phyloP scores from a whole-genome alignment of 768 basidiomycete genomes.

The Sutorius australiensis region DNA sequence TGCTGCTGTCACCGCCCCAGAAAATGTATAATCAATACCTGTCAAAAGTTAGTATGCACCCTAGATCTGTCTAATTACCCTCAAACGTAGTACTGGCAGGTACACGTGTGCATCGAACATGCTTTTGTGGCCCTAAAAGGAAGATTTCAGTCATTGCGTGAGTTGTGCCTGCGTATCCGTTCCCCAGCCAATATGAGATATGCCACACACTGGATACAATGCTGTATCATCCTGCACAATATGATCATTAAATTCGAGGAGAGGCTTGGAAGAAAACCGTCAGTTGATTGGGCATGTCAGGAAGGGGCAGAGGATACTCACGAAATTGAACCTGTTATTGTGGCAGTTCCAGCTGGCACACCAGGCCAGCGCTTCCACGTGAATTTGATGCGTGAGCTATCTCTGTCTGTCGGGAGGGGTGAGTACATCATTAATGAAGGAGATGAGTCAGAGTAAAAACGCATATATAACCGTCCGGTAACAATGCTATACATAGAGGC shows the following conservation, averaged over 20 bases:
- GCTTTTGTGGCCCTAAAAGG: slow-evolving; percentile 6
- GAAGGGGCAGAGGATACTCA: not conserved
- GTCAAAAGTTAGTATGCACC: slow-evolving; percentile 4
- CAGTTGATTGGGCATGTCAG: not conserved
- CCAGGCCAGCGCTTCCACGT: not conserved
- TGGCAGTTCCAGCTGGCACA: not conserved
- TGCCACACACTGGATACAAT: slow-evolving; percentile 2
- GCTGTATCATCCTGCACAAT: slow-evolving; percentile 11
- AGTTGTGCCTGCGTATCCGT: not conserved
- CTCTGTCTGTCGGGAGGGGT: not conserved
- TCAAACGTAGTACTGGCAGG: not conserved
- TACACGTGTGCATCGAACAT: slow-evolving; percentile 2
- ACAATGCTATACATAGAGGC: too few species aligned
- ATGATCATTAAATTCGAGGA: slow-evolving; percentile 11
- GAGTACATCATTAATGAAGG: too few species aligned
- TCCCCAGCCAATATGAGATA: not conserved
- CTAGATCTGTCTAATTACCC: too few species aligned
- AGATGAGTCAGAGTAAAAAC: too few species aligned
- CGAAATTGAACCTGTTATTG: not conserved
- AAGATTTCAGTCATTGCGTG: slow-evolving; percentile 3
- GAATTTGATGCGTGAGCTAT: not conserved
- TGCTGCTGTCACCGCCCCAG: not conserved
- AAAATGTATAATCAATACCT: not conserved
- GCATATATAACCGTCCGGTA: too few species aligned
- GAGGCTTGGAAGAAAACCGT: not conserved